Evolutionary conservation across 768 basidiomycete genomes (phyloP).

Genomic region (Brasilioporus rufonigricans): DNA sequence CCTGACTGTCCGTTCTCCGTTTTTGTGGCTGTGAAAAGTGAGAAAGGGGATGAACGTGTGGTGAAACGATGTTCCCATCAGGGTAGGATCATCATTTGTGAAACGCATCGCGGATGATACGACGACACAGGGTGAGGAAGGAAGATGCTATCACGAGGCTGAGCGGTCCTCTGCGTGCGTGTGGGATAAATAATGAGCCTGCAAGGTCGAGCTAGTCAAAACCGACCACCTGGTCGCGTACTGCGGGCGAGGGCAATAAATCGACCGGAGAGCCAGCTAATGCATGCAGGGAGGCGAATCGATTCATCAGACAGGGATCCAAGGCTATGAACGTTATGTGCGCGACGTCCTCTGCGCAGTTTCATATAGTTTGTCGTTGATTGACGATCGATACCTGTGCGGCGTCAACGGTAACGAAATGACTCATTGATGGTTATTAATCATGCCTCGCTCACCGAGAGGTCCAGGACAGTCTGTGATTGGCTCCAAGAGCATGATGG

Average conservation of each 20-base stretch:
- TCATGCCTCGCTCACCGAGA: constrained; percentile 1
- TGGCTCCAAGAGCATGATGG: constrained; percentile 13
- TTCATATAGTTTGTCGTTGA: not conserved
- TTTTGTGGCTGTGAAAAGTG: too few relatives aligned
- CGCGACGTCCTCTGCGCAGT: not conserved
- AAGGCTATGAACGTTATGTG: not conserved
- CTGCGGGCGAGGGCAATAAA: not conserved
- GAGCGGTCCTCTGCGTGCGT: too few relatives aligned
- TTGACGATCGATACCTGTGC: not conserved
- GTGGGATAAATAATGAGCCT: not conserved
- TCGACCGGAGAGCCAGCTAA: not conserved
- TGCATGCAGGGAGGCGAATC: not conserved
- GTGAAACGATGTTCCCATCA: too few relatives aligned
- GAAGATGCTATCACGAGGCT: too few relatives aligned
- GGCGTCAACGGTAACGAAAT: not conserved
- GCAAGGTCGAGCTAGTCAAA: not conserved
- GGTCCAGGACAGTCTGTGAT: constrained; percentile 5
- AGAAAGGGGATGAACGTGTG: too few relatives aligned
- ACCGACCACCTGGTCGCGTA: too few relatives aligned
- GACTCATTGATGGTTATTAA: constrained; percentile 1
- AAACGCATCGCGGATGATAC: too few relatives aligned
- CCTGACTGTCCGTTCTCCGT: too few relatives aligned
- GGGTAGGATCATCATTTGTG: too few relatives aligned
- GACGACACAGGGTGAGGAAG: too few relatives aligned
- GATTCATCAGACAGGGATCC: not conserved